Conservation (phyloP, 768 basidiomycete genomes). For the Pleurotus platypus region DNA sequence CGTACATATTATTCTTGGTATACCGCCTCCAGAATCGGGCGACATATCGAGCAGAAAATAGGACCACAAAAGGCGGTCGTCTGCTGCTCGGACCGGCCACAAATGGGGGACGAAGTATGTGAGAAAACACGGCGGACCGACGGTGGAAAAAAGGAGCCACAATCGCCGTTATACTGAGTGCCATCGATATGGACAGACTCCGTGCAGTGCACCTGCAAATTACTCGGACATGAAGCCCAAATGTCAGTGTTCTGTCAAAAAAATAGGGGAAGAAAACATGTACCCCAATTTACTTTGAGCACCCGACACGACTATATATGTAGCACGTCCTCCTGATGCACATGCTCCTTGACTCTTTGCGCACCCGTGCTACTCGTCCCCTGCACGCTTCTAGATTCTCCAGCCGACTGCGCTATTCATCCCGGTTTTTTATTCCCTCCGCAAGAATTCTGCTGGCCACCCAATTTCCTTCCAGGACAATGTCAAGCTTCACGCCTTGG, state of each 20-base stretch:
- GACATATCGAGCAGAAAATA: too few relatives aligned
- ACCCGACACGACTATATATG: conserved; percentile 8
- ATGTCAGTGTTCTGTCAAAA: background rate
- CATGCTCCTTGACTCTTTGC: conserved; percentile 4
- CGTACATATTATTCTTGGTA: too few relatives aligned
- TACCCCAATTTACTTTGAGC: conserved; percentile 5
- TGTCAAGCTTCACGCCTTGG: conserved; percentile 39
- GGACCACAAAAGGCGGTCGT: too few relatives aligned
- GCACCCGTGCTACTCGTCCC: background rate
- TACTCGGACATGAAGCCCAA: conserved; percentile 4
- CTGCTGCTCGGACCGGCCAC: too few relatives aligned
- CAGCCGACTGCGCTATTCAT: conserved; percentile 1
- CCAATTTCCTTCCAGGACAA: background rate
- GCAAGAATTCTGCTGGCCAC: background rate
- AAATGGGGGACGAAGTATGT: conserved; percentile 8
- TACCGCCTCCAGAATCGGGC: too few relatives aligned
- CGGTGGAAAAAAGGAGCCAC: background rate
- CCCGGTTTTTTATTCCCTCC: conserved; percentile 3
- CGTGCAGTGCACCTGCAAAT: background rate
- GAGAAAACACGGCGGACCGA: conserved; percentile 2
- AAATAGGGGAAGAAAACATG: background rate
- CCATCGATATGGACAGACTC: conserved; percentile 4
- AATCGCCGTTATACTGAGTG: background rate
- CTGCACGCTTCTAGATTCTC: conserved; percentile 8
- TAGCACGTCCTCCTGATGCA: conserved; percentile 5